Evolutionary conservation across 2,329 filamentous ascomycete genomes (phyloP).

Genomic region (Calonectria honghensis): DNA sequence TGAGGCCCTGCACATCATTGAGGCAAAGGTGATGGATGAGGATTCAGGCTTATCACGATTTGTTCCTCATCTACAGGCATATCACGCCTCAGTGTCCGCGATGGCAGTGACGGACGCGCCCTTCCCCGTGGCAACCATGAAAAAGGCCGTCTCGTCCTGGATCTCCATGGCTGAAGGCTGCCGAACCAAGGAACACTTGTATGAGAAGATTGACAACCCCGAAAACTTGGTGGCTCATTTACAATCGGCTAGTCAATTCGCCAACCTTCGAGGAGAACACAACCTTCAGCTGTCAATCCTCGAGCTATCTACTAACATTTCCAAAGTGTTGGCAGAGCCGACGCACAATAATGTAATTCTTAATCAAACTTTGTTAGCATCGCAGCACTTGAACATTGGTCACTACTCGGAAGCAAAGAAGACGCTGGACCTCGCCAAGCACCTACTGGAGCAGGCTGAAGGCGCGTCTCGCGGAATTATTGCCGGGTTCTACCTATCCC

Average conservation of each 20-base stretch:
- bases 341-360: slow-evolving; percentile 65
- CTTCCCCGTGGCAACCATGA: slow-evolving; percentile 57
- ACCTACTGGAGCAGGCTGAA: slow-evolving; percentile 64
- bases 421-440: slow-evolving; percentile 75
- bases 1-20: slow-evolving; percentile 60
- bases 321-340: slow-evolving; percentile 59
- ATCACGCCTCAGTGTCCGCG: slow-evolving; percentile 66
- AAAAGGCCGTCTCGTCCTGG: slow-evolving; percentile 67
- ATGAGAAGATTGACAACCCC: slow-evolving; percentile 69
- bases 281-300: slow-evolving; percentile 67
- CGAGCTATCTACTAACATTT: slow-evolving; percentile 66
- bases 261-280: slow-evolving; percentile 70
- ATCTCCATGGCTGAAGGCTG: slow-evolving; percentile 63
- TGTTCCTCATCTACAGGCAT: slow-evolving; percentile 68
- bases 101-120: slow-evolving; percentile 62
- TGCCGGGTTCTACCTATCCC: slow-evolving; percentile 78
- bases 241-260: slow-evolving; percentile 70
- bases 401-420: slow-evolving; percentile 70
- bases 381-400: slow-evolving; percentile 73
- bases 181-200: slow-evolving; percentile 63
- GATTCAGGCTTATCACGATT: slow-evolving; percentile 67
- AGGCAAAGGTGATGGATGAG: slow-evolving; percentile 63
- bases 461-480: slow-evolving; percentile 62
- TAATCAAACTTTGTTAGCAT: slow-evolving; percentile 68
- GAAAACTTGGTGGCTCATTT: slow-evolving; percentile 70